A percentile compares a stretch with the other conserved stretches of the same genome.
Conservation (phyloP, 2,329 filamentous ascomycete genomes). For the Triangularia verruculosa region DNA sequence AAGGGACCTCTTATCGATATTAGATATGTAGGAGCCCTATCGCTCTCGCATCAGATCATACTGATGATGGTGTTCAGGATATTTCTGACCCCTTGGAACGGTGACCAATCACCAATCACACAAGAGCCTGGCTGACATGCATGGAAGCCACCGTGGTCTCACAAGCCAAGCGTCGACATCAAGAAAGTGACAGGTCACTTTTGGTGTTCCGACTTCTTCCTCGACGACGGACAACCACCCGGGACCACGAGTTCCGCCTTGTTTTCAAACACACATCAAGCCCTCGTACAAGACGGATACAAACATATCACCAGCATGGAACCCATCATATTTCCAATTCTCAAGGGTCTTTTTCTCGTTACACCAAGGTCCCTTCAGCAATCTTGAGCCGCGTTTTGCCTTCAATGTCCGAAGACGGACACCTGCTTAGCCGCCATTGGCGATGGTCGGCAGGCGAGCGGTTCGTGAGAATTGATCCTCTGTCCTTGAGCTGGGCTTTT, state of each 20-base stretch:
- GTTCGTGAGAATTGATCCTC: background rate
- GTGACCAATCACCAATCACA: background rate
- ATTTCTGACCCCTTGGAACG: background rate
- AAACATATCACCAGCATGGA: background rate
- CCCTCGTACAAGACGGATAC: background rate
- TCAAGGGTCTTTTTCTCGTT: slow-evolving; percentile 15
- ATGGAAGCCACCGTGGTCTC: background rate
- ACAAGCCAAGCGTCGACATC: background rate
- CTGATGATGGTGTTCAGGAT: slow-evolving; percentile 7
- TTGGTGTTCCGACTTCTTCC: background rate
- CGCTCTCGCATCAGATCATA: background rate
- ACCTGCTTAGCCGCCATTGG: slow-evolving; percentile 13
- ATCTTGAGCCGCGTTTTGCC: slow-evolving; percentile 27
- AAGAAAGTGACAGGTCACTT: slow-evolving; percentile 2
- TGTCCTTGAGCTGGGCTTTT: background rate
- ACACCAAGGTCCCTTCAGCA: slow-evolving; percentile 15
- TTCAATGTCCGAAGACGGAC: slow-evolving; percentile 21
- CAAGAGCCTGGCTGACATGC: background rate
- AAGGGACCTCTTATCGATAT: background rate
- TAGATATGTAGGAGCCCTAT: background rate
- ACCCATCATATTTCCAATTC: background rate
- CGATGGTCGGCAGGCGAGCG: background rate
- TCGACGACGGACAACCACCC: background rate
- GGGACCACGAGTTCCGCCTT: slow-evolving; percentile 13
- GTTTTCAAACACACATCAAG: background rate